Percentiles rank a stretch among this genome's conserved stretches.
Evolutionary conservation across 75 land plant genomes (phyloP).

Genomic region (Picea sitchensis): DNA sequence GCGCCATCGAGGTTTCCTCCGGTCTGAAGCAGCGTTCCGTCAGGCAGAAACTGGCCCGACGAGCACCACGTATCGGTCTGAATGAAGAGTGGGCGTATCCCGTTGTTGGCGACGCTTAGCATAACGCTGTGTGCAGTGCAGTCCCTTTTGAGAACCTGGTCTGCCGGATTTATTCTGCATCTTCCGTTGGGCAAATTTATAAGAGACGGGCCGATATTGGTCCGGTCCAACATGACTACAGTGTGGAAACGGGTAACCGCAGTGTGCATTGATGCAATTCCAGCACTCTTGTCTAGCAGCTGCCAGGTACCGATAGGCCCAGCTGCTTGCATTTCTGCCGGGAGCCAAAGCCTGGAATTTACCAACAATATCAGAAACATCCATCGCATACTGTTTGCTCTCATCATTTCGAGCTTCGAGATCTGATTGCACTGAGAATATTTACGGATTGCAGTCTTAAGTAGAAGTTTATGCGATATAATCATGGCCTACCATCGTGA

Average conservation of each 20-base stretch:
- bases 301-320: conserved; percentile 20
- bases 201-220: conserved; percentile 49
- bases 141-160: neutral
- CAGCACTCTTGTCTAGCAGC: conserved; percentile 34
- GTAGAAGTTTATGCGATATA: too few relatives aligned
- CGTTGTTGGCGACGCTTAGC: conserved; percentile 20
- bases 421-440: too few relatives aligned
- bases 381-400: too few relatives aligned
- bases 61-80: conserved; percentile 52
- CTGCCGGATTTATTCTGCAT: neutral
- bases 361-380: too few relatives aligned
- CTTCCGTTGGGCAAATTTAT: neutral
- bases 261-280: conserved; percentile 73
- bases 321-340: too few relatives aligned
- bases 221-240: conserved; percentile 49
- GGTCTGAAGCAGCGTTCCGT: conserved; percentile 45
- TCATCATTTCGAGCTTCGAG: too few relatives aligned
- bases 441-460: too few relatives aligned
- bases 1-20: conserved; percentile 32
- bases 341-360: too few relatives aligned
- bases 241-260: conserved; percentile 41
- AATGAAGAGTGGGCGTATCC: conserved; percentile 34
- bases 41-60: conserved; percentile 26
- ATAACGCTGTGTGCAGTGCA: conserved; percentile 39
- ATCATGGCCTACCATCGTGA: too few relatives aligned